Evolutionary conservation across 305 asterid genomes (phyloP).

Genomic region (Withania somnifera): DNA sequence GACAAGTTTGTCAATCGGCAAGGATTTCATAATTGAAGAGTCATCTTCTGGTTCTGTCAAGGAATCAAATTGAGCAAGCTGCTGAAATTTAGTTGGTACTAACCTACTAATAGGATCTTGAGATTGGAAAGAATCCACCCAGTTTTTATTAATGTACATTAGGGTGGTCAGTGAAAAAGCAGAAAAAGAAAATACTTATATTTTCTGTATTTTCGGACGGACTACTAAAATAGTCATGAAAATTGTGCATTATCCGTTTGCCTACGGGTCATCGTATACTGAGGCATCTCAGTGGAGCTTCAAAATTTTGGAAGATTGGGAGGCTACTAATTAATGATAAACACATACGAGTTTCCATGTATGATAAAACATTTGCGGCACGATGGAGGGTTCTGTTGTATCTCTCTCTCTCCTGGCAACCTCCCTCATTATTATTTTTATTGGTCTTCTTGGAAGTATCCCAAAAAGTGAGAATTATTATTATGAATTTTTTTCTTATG

Average conservation of each 20-base stretch:
- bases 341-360: conserved; percentile 32
- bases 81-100: conserved; percentile 38
- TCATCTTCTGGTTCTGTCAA: conserved; percentile 52
- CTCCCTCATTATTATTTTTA: conserved; percentile 27
- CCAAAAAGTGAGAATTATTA: conserved; percentile 27
- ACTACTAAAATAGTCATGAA: conserved; percentile 29
- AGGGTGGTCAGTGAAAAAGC: conserved; percentile 32
- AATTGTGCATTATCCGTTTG: conserved; percentile 23
- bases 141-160: conserved; percentile 57
- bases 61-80: conserved; percentile 56
- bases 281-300: conserved; percentile 38
- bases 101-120: conserved; percentile 47
- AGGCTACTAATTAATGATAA: conserved; percentile 23
- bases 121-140: conserved; percentile 32
- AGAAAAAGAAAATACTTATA: conserved; percentile 19
- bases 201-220: conserved; percentile 23
- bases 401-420: conserved; percentile 18
- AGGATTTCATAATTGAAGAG: conserved; percentile 49
- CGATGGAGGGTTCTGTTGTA: neutral
- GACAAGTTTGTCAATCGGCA: conserved; percentile 34
- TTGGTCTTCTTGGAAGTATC: conserved; percentile 29
- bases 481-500: conserved; percentile 29
- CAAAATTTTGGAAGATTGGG: conserved; percentile 56
- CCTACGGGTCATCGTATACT: conserved; percentile 8
- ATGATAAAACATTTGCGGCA: neutral